Conservation (phyloP, 768 basidiomycete species). For the Kockovaella imperatae region DNA sequence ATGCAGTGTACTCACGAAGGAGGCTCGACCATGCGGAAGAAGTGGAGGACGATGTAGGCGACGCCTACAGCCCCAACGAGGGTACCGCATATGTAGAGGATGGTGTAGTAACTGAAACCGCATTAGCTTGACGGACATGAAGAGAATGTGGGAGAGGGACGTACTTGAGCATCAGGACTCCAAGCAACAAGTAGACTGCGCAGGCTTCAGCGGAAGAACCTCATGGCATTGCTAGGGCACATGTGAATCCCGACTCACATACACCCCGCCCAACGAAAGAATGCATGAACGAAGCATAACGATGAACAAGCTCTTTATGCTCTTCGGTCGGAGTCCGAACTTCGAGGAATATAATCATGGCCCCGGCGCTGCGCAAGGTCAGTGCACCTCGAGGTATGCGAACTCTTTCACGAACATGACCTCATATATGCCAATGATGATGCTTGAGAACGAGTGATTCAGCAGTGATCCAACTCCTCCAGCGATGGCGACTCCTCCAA, state of each 20-base stretch:
- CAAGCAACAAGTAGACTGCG: slow-evolving; percentile 39
- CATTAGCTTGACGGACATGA: slow-evolving; percentile 3
- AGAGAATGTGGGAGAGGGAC: slow-evolving; percentile 4
- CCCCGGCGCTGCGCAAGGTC: slow-evolving; percentile 28
- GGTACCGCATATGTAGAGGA: slow-evolving; percentile 42
- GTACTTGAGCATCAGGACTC: slow-evolving; percentile 42
- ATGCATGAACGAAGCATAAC: slow-evolving; percentile 45
- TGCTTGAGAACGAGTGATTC: slow-evolving; percentile 41
- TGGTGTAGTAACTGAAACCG: slow-evolving; percentile 37
- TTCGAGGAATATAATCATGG: slow-evolving; percentile 39
- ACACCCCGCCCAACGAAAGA: slow-evolving; percentile 44
- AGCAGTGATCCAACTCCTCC: slow-evolving; percentile 42
- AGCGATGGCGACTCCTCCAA: slow-evolving; percentile 37
- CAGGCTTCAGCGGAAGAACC: slow-evolving; percentile 8
- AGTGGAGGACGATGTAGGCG: slow-evolving; percentile 40
- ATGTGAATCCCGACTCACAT: slow-evolving; percentile 29
- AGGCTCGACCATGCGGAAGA: slow-evolving; percentile 38
- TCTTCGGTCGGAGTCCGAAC: slow-evolving; percentile 39
- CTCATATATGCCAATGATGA: slow-evolving; percentile 44
- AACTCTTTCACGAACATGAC: slow-evolving; percentile 31
- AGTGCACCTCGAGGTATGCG: not conserved
- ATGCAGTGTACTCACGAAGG: slow-evolving; percentile 35
- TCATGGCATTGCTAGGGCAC: too few species aligned
- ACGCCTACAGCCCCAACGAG: slow-evolving; percentile 40
- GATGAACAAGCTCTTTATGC: slow-evolving; percentile 38